Evolutionary conservation across 192 early-diverging fungal genomes (phyloP), one percentile per base, ranked within the genome.

Genomic region (Backusella circina): DNA sequence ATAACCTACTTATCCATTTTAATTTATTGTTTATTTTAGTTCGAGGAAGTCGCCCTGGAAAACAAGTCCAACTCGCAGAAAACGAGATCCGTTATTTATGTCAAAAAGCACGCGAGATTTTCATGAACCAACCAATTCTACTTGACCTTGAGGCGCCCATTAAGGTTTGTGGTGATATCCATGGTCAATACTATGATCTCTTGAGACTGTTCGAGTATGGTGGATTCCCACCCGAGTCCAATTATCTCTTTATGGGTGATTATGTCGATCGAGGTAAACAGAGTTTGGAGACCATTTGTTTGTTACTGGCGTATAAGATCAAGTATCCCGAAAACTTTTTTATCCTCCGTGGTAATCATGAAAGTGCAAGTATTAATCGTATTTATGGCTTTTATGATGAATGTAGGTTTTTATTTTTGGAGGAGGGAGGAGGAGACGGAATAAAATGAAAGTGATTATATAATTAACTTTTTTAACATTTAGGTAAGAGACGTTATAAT

Each of bases 311-410:
- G 31, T 99, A 99, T 90, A 99, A 99, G 83, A 99, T 99, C 90
- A 99, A 99, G 88, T 99, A 95, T 84, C 97, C 96, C 2, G 97
- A 97, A 74, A 99, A 99, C 90, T 99, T 99, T 82, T 99, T 99
- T 88, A 95, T 99, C 77, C 88, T 99, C 74, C 91, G 97, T 79
- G 97, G 97, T 66, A 99, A 99, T 85, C 97, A 99, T 84, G 97
- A 99, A 84, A 95, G 94, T 78, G 97, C 97, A 7, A 95, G 94
- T 79, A 82, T 82, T 35, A 82, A 82, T 38, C 71, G 80, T 74
- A 97, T 99, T 77, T 99, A 99, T 82, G 97, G 97, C 35, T 99
- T 99, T 85, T 99, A 98, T 83, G 94, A 99, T 81, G 97, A 99
- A 83, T 96, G 97, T 96, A 84, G 13, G 54, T 61, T 12, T 28